phyloP scores from a whole-genome alignment of 148 eudicot genomes.

The Rhododendron williamsianum region DNA sequence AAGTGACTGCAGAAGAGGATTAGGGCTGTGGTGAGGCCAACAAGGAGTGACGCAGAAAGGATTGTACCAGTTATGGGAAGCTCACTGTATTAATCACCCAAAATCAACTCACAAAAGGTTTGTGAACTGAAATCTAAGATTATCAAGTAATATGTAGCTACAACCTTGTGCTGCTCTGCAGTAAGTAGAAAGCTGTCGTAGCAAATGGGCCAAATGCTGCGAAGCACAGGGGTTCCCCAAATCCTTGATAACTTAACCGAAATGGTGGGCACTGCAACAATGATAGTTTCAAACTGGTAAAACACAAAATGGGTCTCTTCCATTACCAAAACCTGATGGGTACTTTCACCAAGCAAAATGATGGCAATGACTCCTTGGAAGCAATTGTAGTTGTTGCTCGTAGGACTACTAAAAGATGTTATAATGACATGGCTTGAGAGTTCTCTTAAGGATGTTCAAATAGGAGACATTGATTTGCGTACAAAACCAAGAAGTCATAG shows the following conservation, averaged over 20 bases:
- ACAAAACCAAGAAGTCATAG: neutral
- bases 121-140: neutral
- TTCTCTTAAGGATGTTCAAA: neutral
- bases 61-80: slow-evolving; percentile 46
- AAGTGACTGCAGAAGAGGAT: slow-evolving; percentile 97
- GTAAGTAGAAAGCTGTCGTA: slow-evolving; percentile 73
- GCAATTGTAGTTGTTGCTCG: neutral
- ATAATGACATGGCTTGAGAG: neutral
- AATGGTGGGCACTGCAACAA: slow-evolving; percentile 82
- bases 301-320: neutral
- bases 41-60: slow-evolving; percentile 66
- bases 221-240: slow-evolving; percentile 92
- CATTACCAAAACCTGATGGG: neutral
- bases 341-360: neutral
- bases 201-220: slow-evolving; percentile 93
- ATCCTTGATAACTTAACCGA: slow-evolving; percentile 83
- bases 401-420: neutral
- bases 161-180: slow-evolving; percentile 61
- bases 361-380: neutral
- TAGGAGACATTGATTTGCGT: neutral
- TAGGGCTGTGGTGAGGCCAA: slow-evolving; percentile 80
- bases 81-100: slow-evolving; percentile 33
- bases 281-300: slow-evolving; percentile 8
- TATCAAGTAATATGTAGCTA: neutral
- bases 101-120: slow-evolving; percentile 11